phyloP scores from a whole-genome alignment of 352 stramenopile species.

The Phytopythium delawarense region DNA sequence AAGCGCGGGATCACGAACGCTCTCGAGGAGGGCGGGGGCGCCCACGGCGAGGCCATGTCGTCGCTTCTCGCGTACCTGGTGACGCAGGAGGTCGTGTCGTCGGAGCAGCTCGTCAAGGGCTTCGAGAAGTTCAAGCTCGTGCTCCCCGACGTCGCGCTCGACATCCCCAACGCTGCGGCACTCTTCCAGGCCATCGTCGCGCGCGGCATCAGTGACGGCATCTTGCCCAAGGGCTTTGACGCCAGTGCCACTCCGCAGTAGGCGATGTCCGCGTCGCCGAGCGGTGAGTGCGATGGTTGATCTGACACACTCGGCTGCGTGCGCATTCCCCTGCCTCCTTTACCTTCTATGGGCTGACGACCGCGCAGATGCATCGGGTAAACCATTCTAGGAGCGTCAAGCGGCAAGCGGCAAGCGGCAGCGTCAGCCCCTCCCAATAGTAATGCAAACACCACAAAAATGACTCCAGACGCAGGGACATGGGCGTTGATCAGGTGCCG shows the following conservation, averaged over 20 bases:
- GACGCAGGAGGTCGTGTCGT: slow-evolving; percentile 55
- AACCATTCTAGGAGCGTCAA: slow-evolving; percentile 1
- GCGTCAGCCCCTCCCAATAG: background rate
- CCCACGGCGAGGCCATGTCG: slow-evolving; percentile 51
- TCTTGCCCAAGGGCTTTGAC: slow-evolving; percentile 42
- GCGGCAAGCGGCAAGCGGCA: background rate
- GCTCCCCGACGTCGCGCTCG: slow-evolving; percentile 55
- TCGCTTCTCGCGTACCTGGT: slow-evolving; percentile 75
- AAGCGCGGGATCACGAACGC: slow-evolving; percentile 72
- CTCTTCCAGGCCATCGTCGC: slow-evolving; percentile 40
- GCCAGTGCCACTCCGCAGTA: slow-evolving; percentile 31
- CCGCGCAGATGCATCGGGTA: background rate
- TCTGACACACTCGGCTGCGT: too few relatives aligned
- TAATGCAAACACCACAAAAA: background rate
- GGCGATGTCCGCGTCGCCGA: background rate
- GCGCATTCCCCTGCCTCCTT: background rate
- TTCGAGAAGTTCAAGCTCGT: slow-evolving; percentile 80
- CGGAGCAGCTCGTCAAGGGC: slow-evolving; percentile 67
- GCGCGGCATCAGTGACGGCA: slow-evolving; percentile 44
- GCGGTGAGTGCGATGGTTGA: background rate
- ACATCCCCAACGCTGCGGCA: slow-evolving; percentile 53
- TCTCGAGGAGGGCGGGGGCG: slow-evolving; percentile 44
- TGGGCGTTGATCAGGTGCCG: too few relatives aligned
- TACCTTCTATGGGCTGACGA: background rate
- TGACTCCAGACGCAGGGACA: background rate